Conservation (phyloP, 176 grass and related monocot species). For the Canna indica region DNA sequence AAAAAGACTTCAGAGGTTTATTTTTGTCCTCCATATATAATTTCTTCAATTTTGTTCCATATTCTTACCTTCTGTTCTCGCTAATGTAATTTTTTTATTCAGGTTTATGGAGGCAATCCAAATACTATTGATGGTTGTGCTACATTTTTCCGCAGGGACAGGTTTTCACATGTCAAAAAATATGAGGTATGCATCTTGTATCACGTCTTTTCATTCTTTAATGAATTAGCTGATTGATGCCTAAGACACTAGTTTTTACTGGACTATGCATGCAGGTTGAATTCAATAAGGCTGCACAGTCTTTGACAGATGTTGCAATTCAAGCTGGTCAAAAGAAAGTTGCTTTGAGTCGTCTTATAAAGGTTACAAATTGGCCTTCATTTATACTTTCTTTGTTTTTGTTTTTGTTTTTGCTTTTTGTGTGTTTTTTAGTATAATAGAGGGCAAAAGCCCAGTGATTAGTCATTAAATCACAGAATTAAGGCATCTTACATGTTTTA, state of each 20-base stretch:
- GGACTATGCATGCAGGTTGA: slow-evolving; percentile 50
- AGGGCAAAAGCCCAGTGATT: too few species aligned
- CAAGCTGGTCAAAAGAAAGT: slow-evolving; percentile 73
- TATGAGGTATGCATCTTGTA: slow-evolving; percentile 55
- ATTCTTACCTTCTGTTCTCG: slow-evolving; percentile 2
- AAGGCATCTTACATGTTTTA: too few species aligned
- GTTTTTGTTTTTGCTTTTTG: background rate
- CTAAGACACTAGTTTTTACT: too few species aligned
- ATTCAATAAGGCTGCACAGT: slow-evolving; percentile 99
- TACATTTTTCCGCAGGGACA: slow-evolving; percentile 95
- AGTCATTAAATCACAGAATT: too few species aligned
- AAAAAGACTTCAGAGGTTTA: slow-evolving; percentile 85
- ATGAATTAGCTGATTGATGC: background rate
- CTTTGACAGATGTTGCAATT: slow-evolving; percentile 88
- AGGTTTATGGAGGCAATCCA: slow-evolving; percentile 72
- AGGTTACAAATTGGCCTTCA: slow-evolving; percentile 19
- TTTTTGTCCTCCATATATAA: background rate
- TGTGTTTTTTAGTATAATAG: too few species aligned
- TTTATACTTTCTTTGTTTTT: background rate
- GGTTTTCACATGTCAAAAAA: slow-evolving; percentile 99
- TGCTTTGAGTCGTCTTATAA: slow-evolving; percentile 85
- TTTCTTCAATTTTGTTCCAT: slow-evolving; percentile 12
- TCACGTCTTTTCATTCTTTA: background rate
- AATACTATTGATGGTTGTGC: slow-evolving; percentile 80
- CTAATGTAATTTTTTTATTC: slow-evolving; percentile 12